Conservation (phyloP, 345 rosid genomes). For the Citrus sp. region DNA sequence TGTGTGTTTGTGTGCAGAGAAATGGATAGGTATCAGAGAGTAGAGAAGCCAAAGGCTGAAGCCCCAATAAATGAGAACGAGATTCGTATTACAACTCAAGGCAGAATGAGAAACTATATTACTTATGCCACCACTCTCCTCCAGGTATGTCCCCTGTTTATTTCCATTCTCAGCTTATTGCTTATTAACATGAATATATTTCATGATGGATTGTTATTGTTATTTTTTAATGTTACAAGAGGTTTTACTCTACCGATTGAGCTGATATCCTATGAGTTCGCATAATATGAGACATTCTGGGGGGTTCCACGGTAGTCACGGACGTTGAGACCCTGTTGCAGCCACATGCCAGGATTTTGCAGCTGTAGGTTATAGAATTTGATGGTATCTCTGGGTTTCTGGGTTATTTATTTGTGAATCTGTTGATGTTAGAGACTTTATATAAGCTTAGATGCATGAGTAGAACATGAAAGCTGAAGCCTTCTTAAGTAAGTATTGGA, state of each 20-base stretch:
- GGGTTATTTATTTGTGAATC: not conserved
- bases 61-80: conserved; percentile 62
- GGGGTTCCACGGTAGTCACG: not conserved
- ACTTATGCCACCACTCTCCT: conserved; percentile 78
- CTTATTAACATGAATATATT: too few relatives aligned
- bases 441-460: not conserved
- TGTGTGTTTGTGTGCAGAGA: not conserved
- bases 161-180: not conserved
- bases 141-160: conserved; percentile 33
- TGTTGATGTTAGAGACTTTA: not conserved
- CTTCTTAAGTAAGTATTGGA: not conserved
- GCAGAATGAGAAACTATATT: conserved; percentile 62
- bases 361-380: not conserved
- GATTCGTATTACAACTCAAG: conserved; percentile 51
- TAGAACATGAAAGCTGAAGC: not conserved
- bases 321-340: not conserved
- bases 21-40: conserved; percentile 82
- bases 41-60: conserved; percentile 65
- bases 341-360: not conserved
- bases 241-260: too few relatives aligned
- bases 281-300: not conserved
- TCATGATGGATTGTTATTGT: too few relatives aligned
- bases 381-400: not conserved
- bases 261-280: not conserved
- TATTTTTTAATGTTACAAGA: too few relatives aligned